Percentiles rank a stretch among this genome's conserved stretches.
These are phyloP conservation scores for Leccinum arenicola DNA, from an alignment of 768 basidiomycete species.

Conservation along the genomic window DNA sequence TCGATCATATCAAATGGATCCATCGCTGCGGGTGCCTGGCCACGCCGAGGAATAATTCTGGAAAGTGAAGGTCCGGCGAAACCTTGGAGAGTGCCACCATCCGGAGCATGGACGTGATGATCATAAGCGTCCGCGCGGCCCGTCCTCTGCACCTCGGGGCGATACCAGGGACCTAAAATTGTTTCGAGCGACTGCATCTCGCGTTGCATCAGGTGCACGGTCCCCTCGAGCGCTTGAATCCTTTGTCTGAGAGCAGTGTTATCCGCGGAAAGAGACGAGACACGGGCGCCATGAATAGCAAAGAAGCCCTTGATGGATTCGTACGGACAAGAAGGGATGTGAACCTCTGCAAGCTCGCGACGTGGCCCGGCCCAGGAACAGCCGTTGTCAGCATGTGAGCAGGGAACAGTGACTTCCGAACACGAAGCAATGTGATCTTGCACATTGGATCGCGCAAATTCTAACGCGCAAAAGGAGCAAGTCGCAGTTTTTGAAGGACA, in stretches of 20 bases:
- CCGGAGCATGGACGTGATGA: slow-evolving; percentile 10
- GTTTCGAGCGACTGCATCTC: slow-evolving; percentile 56
- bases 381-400: slow-evolving; percentile 47
- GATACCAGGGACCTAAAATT: slow-evolving; percentile 68
- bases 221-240: slow-evolving; percentile 56
- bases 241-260: slow-evolving; percentile 61
- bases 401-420: slow-evolving; percentile 37
- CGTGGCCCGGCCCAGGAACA: slow-evolving; percentile 54
- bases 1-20: slow-evolving; percentile 21
- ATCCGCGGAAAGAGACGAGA: slow-evolving; percentile 52
- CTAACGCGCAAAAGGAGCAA: slow-evolving; percentile 42
- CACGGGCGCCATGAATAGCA: slow-evolving; percentile 37
- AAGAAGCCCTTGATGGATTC: slow-evolving; percentile 63
- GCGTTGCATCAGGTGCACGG: slow-evolving; percentile 46
- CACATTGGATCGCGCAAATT: slow-evolving; percentile 34
- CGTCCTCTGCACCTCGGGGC: slow-evolving; percentile 32
- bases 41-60: slow-evolving; percentile 13
- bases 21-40: slow-evolving; percentile 7
- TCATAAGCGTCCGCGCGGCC: slow-evolving; percentile 8
- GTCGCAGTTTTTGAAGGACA: slow-evolving; percentile 36
- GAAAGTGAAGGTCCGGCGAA: slow-evolving; percentile 19
- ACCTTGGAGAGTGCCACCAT: slow-evolving; percentile 10
- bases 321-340: slow-evolving; percentile 50
- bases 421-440: slow-evolving; percentile 39
- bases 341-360: slow-evolving; percentile 32